phyloP scores from a whole-genome alignment of 1,284 basidiomycete species.

The Prillingera fragicola region DNA sequence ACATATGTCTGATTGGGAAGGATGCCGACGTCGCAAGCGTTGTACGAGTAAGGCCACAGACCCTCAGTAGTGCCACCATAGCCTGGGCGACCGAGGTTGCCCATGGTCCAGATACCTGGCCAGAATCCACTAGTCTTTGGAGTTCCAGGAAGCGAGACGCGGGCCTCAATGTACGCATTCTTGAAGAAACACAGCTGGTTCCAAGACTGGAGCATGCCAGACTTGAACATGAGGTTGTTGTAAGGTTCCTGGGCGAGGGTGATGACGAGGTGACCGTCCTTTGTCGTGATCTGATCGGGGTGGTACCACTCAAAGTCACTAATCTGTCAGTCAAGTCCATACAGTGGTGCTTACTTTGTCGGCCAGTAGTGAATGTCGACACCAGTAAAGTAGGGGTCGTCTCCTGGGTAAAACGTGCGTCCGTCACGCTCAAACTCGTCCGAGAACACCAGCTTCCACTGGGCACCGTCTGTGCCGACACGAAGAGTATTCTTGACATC shows the following conservation, averaged over 20 bases:
- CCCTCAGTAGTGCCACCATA: constrained; percentile 69
- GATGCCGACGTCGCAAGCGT: constrained; percentile 39
- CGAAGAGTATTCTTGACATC: constrained; percentile 53
- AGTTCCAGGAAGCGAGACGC: constrained; percentile 39
- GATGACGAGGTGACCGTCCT: constrained; percentile 73
- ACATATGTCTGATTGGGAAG: constrained; percentile 30
- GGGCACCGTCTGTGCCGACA: constrained; percentile 60
- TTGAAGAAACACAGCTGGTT: constrained; percentile 50
- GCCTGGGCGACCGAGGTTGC: constrained; percentile 49
- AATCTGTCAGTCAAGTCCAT: neutral
- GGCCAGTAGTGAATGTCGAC: constrained; percentile 54
- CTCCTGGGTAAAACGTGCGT: constrained; percentile 51
- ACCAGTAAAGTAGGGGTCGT: constrained; percentile 52
- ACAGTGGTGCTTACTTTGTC: constrained; percentile 43
- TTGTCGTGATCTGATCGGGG: constrained; percentile 72
- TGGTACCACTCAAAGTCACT: constrained; percentile 56
- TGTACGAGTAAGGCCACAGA: constrained; percentile 54
- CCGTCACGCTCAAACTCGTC: constrained; percentile 79
- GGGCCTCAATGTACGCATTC: constrained; percentile 43
- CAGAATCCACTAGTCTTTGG: constrained; percentile 49
- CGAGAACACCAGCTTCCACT: constrained; percentile 69
- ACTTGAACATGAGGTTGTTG: constrained; percentile 69
- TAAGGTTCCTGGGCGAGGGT: constrained; percentile 62
- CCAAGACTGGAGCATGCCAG: constrained; percentile 53
- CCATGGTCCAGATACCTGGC: constrained; percentile 52